Evolutionary conservation across 371 early-diverging fungal species (phyloP).

Genomic region (Basidiobolus heterosporus): DNA sequence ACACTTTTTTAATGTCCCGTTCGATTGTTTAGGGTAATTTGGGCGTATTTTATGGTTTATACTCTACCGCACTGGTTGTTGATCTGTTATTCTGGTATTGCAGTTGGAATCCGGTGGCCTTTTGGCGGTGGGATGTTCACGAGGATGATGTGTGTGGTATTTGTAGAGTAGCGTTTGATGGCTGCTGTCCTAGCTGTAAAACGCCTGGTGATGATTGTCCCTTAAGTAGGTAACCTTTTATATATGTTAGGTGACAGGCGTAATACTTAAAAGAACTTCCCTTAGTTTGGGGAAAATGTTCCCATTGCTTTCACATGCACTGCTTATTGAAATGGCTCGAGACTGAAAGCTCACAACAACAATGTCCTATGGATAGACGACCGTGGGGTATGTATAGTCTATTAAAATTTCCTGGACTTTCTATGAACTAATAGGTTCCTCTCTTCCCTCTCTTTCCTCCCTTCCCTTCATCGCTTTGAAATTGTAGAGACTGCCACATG

Average conservation of each 20-base stretch:
- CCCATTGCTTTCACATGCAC: slow-evolving; percentile 81
- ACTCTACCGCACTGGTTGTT: too few relatives aligned
- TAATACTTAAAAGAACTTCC: too few relatives aligned
- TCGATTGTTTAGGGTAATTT: too few relatives aligned
- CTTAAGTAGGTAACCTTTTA: slow-evolving; percentile 20
- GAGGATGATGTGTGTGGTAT: slow-evolving; percentile 79
- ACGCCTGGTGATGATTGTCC: slow-evolving; percentile 80
- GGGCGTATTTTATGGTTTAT: too few relatives aligned
- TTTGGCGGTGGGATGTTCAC: slow-evolving; percentile 53
- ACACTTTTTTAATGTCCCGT: too few relatives aligned
- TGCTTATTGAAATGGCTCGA: slow-evolving; percentile 68
- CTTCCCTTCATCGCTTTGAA: too few relatives aligned
- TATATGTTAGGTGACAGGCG: too few relatives aligned
- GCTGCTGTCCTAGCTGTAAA: slow-evolving; percentile 64
- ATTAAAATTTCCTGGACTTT: too few relatives aligned
- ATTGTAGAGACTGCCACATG: too few relatives aligned
- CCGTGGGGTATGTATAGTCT: slow-evolving; percentile 58
- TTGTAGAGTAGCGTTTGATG: slow-evolving; percentile 61
- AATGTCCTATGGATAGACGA: slow-evolving; percentile 72
- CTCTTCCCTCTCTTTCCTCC: too few relatives aligned
- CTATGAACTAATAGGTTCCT: too few relatives aligned
- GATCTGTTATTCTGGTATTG: too few relatives aligned
- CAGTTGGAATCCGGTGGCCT: slow-evolving; percentile 41
- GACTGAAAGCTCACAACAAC: slow-evolving; percentile 40
- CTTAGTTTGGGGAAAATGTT: slow-evolving; percentile 72